phyloP scores from a whole-genome alignment of 768 basidiomycete genomes.

The Termitomyces sp. region DNA sequence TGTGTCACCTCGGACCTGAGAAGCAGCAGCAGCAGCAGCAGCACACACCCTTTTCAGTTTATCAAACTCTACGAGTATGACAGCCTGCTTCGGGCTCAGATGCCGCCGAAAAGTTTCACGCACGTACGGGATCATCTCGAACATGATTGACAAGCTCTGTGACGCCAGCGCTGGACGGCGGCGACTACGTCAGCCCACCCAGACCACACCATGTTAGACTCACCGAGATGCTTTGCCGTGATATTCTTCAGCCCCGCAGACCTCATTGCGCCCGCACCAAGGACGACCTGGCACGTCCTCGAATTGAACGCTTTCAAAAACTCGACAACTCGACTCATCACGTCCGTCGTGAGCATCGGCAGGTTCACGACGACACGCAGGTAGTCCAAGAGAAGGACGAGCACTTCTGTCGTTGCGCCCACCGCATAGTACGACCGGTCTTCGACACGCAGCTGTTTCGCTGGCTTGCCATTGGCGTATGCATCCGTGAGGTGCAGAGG shows the following conservation, averaged over 20 bases:
- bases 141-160: slow-evolving; percentile 91
- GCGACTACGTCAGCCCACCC: background rate
- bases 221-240: slow-evolving; percentile 95
- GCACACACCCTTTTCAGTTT: slow-evolving; percentile 85
- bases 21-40: background rate
- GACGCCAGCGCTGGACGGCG: slow-evolving; percentile 74
- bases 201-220: slow-evolving; percentile 12
- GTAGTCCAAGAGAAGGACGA: slow-evolving; percentile 77
- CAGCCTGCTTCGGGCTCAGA: slow-evolving; percentile 89
- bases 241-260: slow-evolving; percentile 97
- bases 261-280: slow-evolving; percentile 98
- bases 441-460: slow-evolving; percentile 73
- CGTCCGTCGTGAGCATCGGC: slow-evolving; percentile 84
- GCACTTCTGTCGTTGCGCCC: slow-evolving; percentile 71
- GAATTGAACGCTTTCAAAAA: slow-evolving; percentile 98
- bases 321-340: slow-evolving; percentile 92
- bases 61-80: slow-evolving; percentile 97
- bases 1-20: too few species aligned
- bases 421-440: slow-evolving; percentile 84
- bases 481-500: background rate
- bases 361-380: slow-evolving; percentile 84
- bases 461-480: background rate
- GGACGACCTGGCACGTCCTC: slow-evolving; percentile 93
- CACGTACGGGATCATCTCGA: slow-evolving; percentile 91
- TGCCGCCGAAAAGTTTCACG: slow-evolving; percentile 93